Conservation (phyloP, 441 rosid genomes). For the Erodium moschatum region DNA sequence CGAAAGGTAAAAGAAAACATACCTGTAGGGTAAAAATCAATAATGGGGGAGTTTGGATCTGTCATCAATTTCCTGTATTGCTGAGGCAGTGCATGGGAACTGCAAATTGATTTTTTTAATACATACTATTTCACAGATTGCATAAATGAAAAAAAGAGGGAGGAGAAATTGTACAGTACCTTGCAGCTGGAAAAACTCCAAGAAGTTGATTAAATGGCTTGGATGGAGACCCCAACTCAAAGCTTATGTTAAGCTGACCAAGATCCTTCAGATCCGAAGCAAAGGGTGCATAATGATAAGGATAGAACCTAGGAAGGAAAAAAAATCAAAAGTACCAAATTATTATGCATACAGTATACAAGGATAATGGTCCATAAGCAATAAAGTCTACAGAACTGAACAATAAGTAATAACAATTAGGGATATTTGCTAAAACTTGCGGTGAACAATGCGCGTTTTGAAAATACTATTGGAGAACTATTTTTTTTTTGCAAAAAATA, state of each 20-base stretch:
- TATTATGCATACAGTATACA: neutral
- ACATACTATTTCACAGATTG: neutral
- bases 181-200: constrained; percentile 31
- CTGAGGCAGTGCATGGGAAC: constrained; percentile 31
- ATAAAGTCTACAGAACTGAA: neutral
- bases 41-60: constrained; percentile 24
- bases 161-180: constrained; percentile 16
- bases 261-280: constrained; percentile 30
- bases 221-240: constrained; percentile 27
- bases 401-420: neutral
- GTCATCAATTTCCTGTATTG: constrained; percentile 28
- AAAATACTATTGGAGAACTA: too few relatives aligned
- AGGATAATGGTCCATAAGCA: neutral
- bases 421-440: neutral
- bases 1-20: neutral
- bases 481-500: too few relatives aligned
- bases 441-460: too few relatives aligned
- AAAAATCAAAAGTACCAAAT: neutral
- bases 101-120: constrained; percentile 13
- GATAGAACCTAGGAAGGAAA: constrained; percentile 29
- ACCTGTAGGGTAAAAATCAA: constrained; percentile 31
- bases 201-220: constrained; percentile 31
- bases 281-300: constrained; percentile 37
- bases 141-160: neutral
- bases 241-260: constrained; percentile 22